A percentile compares a stretch with the other conserved stretches of the same genome.
Evolutionary conservation across 169 alveolate genomes (phyloP).

Genomic region (Amoebophrya sp.): DNA sequence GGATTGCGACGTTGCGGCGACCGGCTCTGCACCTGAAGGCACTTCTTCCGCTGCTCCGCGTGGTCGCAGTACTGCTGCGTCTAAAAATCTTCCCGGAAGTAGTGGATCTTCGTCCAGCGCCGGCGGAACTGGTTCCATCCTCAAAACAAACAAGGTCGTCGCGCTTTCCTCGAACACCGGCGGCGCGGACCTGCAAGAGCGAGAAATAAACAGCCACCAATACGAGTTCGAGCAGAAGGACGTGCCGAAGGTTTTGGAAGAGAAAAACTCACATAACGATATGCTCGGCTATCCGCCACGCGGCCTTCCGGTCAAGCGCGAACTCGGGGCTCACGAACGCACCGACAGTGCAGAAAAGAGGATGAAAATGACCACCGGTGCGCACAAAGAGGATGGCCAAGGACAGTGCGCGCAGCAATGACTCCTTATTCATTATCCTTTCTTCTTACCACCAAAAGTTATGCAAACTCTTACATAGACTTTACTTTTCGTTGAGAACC

Average conservation of each 20-base stretch:
- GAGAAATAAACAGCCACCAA: not conserved
- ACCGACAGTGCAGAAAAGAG: not conserved
- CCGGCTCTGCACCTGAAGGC: too few relatives aligned
- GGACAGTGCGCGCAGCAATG: too few relatives aligned
- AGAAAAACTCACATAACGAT: not conserved
- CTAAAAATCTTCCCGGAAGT: not conserved
- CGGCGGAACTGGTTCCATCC: not conserved
- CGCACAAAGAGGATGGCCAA: too few relatives aligned
- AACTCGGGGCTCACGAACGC: not conserved
- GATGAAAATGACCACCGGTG: not conserved
- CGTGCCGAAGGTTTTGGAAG: not conserved
- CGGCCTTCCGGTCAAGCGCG: not conserved
- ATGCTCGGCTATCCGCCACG: not conserved
- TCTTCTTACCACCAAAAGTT: too few relatives aligned
- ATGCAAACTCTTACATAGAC: too few relatives aligned
- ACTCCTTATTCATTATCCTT: too few relatives aligned
- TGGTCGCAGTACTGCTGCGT: not conserved
- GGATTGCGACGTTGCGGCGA: too few relatives aligned
- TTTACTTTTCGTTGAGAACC: too few relatives aligned
- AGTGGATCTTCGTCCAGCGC: not conserved
- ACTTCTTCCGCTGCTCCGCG: too few relatives aligned
- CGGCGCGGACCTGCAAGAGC: not conserved
- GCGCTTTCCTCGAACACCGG: not conserved
- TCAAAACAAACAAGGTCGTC: not conserved
- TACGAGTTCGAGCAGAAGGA: too few relatives aligned